Base-by-base conservation (phyloP, 495 filamentous ascomycete genomes). In the Hypoxylon perforatum region DNA sequence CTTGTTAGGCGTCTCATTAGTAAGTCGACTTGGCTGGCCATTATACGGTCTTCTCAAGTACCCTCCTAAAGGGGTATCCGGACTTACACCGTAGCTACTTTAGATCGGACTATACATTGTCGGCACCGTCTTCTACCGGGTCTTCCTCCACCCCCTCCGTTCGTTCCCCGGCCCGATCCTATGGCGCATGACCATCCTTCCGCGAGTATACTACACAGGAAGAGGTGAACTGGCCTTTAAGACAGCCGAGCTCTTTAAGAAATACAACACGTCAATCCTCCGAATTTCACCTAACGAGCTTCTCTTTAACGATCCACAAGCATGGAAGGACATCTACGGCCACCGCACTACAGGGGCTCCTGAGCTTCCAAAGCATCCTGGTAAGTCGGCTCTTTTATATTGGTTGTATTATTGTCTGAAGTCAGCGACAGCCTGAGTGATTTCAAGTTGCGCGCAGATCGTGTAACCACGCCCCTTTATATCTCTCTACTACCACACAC, bases 241-340 rank as follows among this genome's bases (percentile, higher is more conserved):
- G 22, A 75, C 83, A 50, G 75, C 80, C 33, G 55, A 65, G n/a
- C 61, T 85, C 12, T 85, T 87, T 68, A 45, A 72, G 9, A 61
- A 70, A 17, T 88, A 88, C 55, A 86, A 85, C 3, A 28, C 25
- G 8, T 61, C 77, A 15, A 76, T 85, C 3, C 80, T 88, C n/a
- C 83, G 86, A 6, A 77, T 86, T 28, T 80, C 78, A 0, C 85
- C 86, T 0, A 69, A 84, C 57, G 80, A 86, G 59, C 76, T 88
- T n/a, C 73, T 79, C 0, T 87, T 80, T 70, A 75, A 66, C 4
- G 68, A 76, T 33, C 74, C 83, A 0, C 70, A 78, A 35, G 86
- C 85, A 3, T 88, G 83, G 84, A 80, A 81, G 52, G 84, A 87
- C 36, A 86, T 88, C 45, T 81, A 82, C 71, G 82, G 82, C 23